A percentile compares a stretch with the other conserved stretches of the same genome.
Conservation (phyloP, 306 rosid species). For the Rosa chinensis region DNA sequence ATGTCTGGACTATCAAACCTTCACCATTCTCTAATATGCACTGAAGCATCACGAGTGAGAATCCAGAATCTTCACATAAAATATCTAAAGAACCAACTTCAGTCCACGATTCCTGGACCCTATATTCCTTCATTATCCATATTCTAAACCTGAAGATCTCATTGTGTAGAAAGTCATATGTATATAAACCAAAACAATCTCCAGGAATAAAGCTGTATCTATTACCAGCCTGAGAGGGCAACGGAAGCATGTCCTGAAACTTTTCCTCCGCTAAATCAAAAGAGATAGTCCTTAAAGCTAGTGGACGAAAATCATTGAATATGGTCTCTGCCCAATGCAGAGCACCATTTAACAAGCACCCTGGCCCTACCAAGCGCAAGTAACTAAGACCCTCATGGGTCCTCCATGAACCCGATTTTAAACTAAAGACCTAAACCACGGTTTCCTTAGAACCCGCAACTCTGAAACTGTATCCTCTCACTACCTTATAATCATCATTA, state of each 20-base stretch:
- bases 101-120: background rate
- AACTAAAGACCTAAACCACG: background rate
- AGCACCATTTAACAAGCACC: background rate
- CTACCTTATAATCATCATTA: background rate
- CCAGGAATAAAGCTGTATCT: background rate
- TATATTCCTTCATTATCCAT: background rate
- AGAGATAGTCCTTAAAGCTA: background rate
- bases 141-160: background rate
- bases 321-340: background rate
- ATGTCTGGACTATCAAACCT: background rate
- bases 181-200: background rate
- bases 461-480: background rate
- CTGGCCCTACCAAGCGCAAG: background rate
- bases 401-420: background rate
- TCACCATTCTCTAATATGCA: background rate
- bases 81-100: too few relatives aligned
- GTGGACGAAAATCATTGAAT: background rate
- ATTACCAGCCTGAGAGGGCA: background rate
- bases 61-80: too few relatives aligned
- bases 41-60: background rate
- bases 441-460: background rate
- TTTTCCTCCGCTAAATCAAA: constrained; percentile 3
- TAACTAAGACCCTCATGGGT: background rate
- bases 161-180: too few relatives aligned
- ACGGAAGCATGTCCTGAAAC: background rate